These are phyloP conservation scores for Friedmanniomyces simplex DNA, from an alignment of 495 filamentous ascomycete species.

Conservation along the genomic window DNA sequence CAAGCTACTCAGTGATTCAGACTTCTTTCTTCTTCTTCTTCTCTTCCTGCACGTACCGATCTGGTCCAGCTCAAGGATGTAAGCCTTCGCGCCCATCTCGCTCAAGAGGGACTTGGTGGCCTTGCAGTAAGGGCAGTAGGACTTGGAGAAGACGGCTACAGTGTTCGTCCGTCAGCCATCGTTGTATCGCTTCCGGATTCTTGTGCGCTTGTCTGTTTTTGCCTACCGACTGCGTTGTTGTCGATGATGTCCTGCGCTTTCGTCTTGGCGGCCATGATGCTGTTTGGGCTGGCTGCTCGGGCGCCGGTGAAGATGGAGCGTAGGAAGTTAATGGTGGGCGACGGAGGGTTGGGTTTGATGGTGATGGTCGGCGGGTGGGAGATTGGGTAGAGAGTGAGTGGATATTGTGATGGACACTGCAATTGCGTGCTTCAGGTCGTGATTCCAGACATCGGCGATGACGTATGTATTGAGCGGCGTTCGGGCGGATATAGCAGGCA, in stretches of 20 bases:
- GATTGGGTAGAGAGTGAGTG: too few relatives aligned
- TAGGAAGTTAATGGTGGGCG: slow-evolving; percentile 21
- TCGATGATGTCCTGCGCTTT: slow-evolving; percentile 83
- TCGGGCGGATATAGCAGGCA: too few relatives aligned
- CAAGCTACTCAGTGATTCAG: background rate
- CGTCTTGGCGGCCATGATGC: slow-evolving; percentile 74
- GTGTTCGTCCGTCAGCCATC: background rate
- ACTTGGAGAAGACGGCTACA: slow-evolving; percentile 87
- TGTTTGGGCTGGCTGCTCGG: slow-evolving; percentile 46
- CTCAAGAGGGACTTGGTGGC: slow-evolving; percentile 65
- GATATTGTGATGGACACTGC: too few relatives aligned
- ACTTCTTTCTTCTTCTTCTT: background rate
- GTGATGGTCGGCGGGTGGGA: too few relatives aligned
- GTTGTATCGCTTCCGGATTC: too few relatives aligned
- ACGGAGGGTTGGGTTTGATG: too few relatives aligned
- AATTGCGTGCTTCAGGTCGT: too few relatives aligned
- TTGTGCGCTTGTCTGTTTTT: background rate
- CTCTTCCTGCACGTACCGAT: slow-evolving; percentile 54
- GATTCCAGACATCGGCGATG: too few relatives aligned
- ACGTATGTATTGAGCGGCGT: too few relatives aligned
- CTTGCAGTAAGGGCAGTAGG: slow-evolving; percentile 90
- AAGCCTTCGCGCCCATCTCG: slow-evolving; percentile 60
- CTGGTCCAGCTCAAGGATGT: slow-evolving; percentile 72
- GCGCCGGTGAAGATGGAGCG: slow-evolving; percentile 54
- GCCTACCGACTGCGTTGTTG: slow-evolving; percentile 80